A percentile compares a stretch with the other conserved stretches of the same genome.
Evolutionary conservation across 73 alveolate species (phyloP).

Genomic region (Paramecium bursaria): DNA sequence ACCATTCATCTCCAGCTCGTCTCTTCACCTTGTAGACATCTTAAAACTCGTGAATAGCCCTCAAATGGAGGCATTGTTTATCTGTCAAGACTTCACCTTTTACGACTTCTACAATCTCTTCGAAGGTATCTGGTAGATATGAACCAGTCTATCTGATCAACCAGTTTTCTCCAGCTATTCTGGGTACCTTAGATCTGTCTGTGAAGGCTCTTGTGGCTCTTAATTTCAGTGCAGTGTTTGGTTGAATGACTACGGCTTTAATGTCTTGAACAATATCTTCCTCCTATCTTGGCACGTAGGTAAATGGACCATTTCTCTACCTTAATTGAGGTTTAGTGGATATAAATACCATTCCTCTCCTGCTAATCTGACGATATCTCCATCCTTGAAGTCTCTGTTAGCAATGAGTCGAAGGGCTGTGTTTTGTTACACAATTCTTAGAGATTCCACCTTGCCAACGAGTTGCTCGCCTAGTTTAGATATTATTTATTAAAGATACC

Average conservation of each 20-base stretch:
- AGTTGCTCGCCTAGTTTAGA: slow-evolving; percentile 68
- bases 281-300: slow-evolving; percentile 80
- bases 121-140: slow-evolving; percentile 79
- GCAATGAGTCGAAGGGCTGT: slow-evolving; percentile 75
- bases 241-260: slow-evolving; percentile 72
- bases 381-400: slow-evolving; percentile 70
- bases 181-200: slow-evolving; percentile 72
- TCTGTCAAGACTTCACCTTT: slow-evolving; percentile 78
- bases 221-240: slow-evolving; percentile 76
- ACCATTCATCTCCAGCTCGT: slow-evolving; percentile 90
- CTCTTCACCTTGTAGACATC: slow-evolving; percentile 81
- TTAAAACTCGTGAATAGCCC: slow-evolving; percentile 76
- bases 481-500: neutral
- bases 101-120: slow-evolving; percentile 71
- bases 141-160: slow-evolving; percentile 79
- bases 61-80: slow-evolving; percentile 74
- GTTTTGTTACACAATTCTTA: slow-evolving; percentile 69
- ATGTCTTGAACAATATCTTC: slow-evolving; percentile 65
- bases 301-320: slow-evolving; percentile 81
- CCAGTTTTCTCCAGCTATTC: slow-evolving; percentile 90
- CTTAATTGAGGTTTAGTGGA: slow-evolving; percentile 25
- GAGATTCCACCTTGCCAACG: slow-evolving; percentile 57
- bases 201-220: slow-evolving; percentile 71
- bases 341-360: slow-evolving; percentile 81
- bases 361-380: slow-evolving; percentile 69